Evolutionary conservation across 129 eudicot genomes (phyloP).

Genomic region (Heracleum sosnowskyi): DNA sequence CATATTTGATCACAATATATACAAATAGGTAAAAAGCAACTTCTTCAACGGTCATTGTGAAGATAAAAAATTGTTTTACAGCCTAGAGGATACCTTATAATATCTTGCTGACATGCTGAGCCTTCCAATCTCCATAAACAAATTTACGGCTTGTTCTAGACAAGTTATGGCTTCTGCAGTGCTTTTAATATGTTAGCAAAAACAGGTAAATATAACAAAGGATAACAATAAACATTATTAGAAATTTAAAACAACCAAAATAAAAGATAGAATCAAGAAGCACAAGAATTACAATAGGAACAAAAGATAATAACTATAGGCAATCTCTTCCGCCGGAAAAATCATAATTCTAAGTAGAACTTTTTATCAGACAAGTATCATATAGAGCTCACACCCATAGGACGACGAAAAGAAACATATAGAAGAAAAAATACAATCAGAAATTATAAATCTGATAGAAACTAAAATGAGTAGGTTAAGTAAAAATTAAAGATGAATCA

Average conservation of each 20-base stretch:
- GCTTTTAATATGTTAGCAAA: not conserved
- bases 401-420: not conserved
- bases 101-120: slow-evolving; percentile 79
- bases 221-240: not conserved
- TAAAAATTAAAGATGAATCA: not conserved
- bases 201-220: not conserved
- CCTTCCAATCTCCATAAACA: slow-evolving; percentile 75
- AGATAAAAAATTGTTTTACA: not conserved
- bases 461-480: not conserved
- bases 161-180: slow-evolving; percentile 54
- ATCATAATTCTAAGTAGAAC: not conserved
- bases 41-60: not conserved
- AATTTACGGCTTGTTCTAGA: slow-evolving; percentile 52
- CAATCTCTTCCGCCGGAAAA: not conserved
- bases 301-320: not conserved
- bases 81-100: slow-evolving; percentile 41
- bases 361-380: not conserved
- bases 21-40: not conserved
- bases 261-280: not conserved
- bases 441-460: not conserved
- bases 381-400: not conserved
- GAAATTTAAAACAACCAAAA: not conserved
- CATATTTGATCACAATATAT: not conserved
- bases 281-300: not conserved
- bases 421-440: not conserved